Evolutionary conservation across 495 filamentous ascomycete species (phyloP).

Genomic region (Oidiodendron maius): DNA sequence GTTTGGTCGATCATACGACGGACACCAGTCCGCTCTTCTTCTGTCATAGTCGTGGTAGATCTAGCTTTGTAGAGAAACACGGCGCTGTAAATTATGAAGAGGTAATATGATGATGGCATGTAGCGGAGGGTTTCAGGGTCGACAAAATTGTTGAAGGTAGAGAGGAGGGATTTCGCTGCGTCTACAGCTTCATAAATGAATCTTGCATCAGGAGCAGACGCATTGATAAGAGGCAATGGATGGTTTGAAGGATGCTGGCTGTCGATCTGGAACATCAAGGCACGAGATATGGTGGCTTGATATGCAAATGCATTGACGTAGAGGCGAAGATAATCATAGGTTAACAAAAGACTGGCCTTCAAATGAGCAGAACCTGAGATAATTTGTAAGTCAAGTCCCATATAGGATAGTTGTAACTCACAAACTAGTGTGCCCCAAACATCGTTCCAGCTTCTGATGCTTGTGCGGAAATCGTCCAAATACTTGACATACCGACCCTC

Average conservation of each 20-base stretch:
- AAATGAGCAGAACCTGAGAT: conserved; percentile 47
- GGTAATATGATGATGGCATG: conserved; percentile 54
- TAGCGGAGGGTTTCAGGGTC: conserved; percentile 50
- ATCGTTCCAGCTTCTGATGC: conserved; percentile 57
- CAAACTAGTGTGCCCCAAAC: conserved; percentile 55
- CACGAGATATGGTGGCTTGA: conserved; percentile 58
- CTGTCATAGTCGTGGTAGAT: conserved; percentile 23
- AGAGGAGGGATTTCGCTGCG: conserved; percentile 53
- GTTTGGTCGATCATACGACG: conserved; percentile 21
- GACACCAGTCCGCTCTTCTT: conserved; percentile 21
- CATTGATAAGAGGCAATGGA: conserved; percentile 24
- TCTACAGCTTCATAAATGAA: conserved; percentile 60
- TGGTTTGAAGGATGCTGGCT: conserved; percentile 34
- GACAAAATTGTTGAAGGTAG: conserved; percentile 47
- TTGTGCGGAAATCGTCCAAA: conserved; percentile 54
- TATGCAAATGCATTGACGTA: conserved; percentile 66
- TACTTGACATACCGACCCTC: conserved; percentile 56
- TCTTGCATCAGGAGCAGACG: conserved; percentile 52
- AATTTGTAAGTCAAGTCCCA: not conserved
- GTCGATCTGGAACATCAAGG: conserved; percentile 40
- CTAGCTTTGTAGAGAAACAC: conserved; percentile 25
- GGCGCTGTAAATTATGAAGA: conserved; percentile 38
- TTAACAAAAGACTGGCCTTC: conserved; percentile 51
- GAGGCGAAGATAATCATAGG: conserved; percentile 58
- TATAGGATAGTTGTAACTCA: conserved; percentile 21